Evolutionary conservation across 2,329 filamentous ascomycete genomes (phyloP), one percentile per base, ranked within the genome.

Genomic region (Ascochyta koolunga): DNA sequence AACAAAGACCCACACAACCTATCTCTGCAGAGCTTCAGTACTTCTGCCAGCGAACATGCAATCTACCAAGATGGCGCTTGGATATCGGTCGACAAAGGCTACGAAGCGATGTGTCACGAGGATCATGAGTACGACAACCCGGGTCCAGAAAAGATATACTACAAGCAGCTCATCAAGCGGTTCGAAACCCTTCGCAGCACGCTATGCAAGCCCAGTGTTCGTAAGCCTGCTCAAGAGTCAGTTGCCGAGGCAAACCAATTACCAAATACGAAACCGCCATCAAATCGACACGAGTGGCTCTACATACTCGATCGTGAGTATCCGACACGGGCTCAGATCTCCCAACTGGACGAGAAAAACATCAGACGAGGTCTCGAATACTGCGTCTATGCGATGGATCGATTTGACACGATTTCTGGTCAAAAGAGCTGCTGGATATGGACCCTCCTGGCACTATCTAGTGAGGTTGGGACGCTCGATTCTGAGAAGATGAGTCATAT

Each of bases 371-470:
- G 93, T 27, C 71, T 96, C 33, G 82, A 84, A 33, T 76, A 83
- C 22, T 79, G 93, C 46, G 71, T 75, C 9, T 65, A 90, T n/a
- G 85, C 89, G 45, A 81, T 89, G 47, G 82, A 81, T 39, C 82
- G 82, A 43, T 83, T 83, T n/a, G 75, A 79, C 19, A 80, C 82
- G 25, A 78, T 91, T 25, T 80, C 85, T 22, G 82, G 84, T 64
- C 83, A 87, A 41, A 86, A 90, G 4, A 92, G 91, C 55, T 82
- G 86, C 15, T 98, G 93, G 93, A 79, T 90, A 4, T 97, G 92
- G 93, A 87, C 89, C 0, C 75, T 96, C 52, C 79, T 97, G 38
- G 91, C 89, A 2, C 83, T 86, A 52, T 81, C 93, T 54, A 87
- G 89, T 0, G 89, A 90, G 31, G 78, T 85, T 9, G 91, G 91